Conservation (phyloP, 148 eudicot genomes). For the Rhododendron ovatum region DNA sequence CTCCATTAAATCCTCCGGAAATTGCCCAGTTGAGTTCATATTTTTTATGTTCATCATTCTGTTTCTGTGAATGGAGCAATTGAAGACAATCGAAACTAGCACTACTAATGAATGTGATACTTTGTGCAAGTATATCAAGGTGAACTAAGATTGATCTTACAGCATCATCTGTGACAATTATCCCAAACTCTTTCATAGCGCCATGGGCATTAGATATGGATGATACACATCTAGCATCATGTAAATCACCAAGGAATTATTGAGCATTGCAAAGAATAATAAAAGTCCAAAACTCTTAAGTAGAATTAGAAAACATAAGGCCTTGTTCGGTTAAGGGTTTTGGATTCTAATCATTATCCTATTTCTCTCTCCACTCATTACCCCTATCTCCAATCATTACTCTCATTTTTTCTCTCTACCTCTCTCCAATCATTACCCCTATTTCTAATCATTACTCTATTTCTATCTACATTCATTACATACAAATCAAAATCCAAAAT, state of each 20-base stretch:
- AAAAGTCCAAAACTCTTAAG: background rate
- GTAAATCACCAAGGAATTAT: background rate
- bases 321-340: too few species aligned
- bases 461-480: too few species aligned
- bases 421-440: too few species aligned
- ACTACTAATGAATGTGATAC: background rate
- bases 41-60: background rate
- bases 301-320: background rate
- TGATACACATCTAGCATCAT: background rate
- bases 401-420: too few species aligned
- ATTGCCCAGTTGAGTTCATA: background rate
- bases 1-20: too few species aligned
- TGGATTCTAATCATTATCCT: too few species aligned
- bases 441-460: too few species aligned
- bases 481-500: too few species aligned
- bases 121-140: background rate
- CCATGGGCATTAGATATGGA: background rate
- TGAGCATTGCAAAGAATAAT: background rate
- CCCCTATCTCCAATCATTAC: too few species aligned
- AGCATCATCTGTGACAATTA: background rate
- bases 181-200: background rate
- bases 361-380: too few species aligned
- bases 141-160: background rate
- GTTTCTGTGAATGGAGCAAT: background rate
- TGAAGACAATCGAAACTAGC: background rate